A percentile compares a stretch with the other conserved stretches of the same genome.
Conservation (phyloP, 2,329 filamentous ascomycete species). For the Colletotrichum shisoi region DNA sequence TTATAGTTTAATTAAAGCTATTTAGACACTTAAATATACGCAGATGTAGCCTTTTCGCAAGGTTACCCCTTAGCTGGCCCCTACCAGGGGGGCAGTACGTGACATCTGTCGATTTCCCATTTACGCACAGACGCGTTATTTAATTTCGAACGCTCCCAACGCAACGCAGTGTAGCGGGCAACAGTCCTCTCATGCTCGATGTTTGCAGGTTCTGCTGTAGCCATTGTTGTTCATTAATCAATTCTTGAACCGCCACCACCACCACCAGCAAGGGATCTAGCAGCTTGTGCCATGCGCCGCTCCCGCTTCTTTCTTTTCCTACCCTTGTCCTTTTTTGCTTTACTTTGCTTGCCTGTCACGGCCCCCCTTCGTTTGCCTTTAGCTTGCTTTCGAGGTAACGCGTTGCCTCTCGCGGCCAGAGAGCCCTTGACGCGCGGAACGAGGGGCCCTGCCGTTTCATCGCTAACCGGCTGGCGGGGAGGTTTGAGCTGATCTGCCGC, state of each 20-base stretch:
- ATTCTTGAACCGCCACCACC: not conserved
- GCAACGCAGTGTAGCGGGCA: too few species aligned
- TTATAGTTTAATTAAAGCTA: too few species aligned
- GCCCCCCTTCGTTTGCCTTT: constrained; percentile 8
- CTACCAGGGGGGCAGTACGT: too few species aligned
- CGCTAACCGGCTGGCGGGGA: not conserved
- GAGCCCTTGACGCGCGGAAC: constrained; percentile 5
- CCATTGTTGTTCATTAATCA: not conserved
- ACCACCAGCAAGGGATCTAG: not conserved
- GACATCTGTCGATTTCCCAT: too few species aligned
- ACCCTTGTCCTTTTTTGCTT: not conserved
- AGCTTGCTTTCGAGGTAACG: constrained; percentile 31
- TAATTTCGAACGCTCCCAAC: too few species aligned
- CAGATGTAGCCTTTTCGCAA: too few species aligned
- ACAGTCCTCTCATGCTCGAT: too few species aligned
- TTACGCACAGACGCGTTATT: too few species aligned
- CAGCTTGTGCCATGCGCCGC: constrained; percentile 21
- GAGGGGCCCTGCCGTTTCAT: constrained; percentile 7
- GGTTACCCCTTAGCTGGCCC: too few species aligned
- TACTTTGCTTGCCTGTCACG: not conserved
- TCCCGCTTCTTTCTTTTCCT: constrained; percentile 14
- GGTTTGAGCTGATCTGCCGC: not conserved
- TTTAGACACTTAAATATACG: too few species aligned
- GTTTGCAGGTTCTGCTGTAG: too few species aligned
- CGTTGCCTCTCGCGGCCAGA: constrained; percentile 16